Evolutionary conservation across 139 green algal species (phyloP).

Genomic region (Coelastrella sp.): DNA sequence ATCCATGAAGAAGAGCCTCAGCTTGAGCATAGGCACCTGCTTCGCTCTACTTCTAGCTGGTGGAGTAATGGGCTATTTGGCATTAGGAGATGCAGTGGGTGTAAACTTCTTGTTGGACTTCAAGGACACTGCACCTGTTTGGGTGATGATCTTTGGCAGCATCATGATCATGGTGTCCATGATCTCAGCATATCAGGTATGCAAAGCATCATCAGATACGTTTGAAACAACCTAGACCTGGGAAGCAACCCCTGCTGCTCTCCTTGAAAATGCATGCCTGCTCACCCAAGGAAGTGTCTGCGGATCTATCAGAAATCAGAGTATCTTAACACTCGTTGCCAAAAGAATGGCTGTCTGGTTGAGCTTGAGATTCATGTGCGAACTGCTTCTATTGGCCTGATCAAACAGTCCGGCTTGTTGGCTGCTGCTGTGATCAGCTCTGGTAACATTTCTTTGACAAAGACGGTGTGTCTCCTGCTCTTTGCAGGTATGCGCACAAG

Average conservation of each 20-base stretch:
- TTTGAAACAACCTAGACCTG: not conserved
- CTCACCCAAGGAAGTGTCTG: not conserved
- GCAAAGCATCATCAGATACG: not conserved
- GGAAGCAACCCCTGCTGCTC: not conserved
- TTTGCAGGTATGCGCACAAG: constrained; percentile 34
- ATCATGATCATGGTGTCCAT: constrained; percentile 17
- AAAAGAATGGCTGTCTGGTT: not conserved
- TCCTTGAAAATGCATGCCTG: not conserved
- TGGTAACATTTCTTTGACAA: not conserved
- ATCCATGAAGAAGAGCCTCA: constrained; percentile 4
- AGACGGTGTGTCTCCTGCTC: not conserved
- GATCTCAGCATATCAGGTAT: constrained; percentile 13
- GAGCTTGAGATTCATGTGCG: not conserved
- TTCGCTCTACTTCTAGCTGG: not conserved
- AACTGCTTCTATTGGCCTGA: not conserved
- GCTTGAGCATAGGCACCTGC: not conserved
- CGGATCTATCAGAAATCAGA: not conserved
- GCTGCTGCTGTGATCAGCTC: not conserved
- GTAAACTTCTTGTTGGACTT: not conserved
- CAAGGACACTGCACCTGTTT: not conserved
- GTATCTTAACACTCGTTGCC: not conserved
- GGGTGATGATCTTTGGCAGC: not conserved
- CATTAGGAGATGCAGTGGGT: not conserved
- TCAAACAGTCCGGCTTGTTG: not conserved
- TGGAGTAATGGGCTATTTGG: not conserved